A percentile compares a stretch with the other conserved stretches of the same genome.
These are phyloP conservation scores for Saccharomyces eubayanus DNA, from an alignment of 805 yeast species.

Conservation along the genomic window DNA sequence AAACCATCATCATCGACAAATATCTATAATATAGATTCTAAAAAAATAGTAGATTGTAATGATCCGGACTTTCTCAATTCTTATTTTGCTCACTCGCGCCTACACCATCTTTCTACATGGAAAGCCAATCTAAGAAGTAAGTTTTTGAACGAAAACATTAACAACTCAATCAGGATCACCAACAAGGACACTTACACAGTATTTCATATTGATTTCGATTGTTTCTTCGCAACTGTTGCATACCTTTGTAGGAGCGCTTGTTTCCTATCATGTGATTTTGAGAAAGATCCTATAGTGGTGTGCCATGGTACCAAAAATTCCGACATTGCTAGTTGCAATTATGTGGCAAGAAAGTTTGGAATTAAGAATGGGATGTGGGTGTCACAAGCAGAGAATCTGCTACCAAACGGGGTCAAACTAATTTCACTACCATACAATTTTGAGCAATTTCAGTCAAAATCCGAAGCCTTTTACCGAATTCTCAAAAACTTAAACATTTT, in stretches of 20 bases:
- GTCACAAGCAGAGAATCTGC: slow-evolving; percentile 48
- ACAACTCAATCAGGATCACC: slow-evolving; percentile 8
- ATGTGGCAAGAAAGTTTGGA: slow-evolving; percentile 72
- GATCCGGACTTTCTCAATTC: slow-evolving; percentile 66
- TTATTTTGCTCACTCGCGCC: slow-evolving; percentile 72
- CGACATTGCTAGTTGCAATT: slow-evolving; percentile 89
- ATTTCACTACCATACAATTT: slow-evolving; percentile 65
- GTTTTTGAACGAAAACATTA: slow-evolving; percentile 37
- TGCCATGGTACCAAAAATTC: slow-evolving; percentile 44
- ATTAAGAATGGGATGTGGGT: slow-evolving; percentile 90
- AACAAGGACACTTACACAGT: slow-evolving; percentile 30
- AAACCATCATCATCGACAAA: neutral
- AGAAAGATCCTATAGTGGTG: slow-evolving; percentile 52
- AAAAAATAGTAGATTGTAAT: slow-evolving; percentile 45
- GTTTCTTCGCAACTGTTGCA: slow-evolving; percentile 86
- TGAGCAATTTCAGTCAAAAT: slow-evolving; percentile 56
- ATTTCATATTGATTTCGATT: slow-evolving; percentile 85
- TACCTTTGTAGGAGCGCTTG: slow-evolving; percentile 48
- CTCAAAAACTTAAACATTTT: slow-evolving; percentile 29
- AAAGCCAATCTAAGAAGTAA: slow-evolving; percentile 61
- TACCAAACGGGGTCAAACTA: slow-evolving; percentile 47
- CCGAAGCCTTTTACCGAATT: slow-evolving; percentile 55
- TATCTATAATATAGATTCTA: neutral
- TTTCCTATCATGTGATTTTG: slow-evolving; percentile 24
- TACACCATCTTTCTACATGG: slow-evolving; percentile 86